Evolutionary conservation across 2,329 filamentous ascomycete genomes (phyloP).

Genomic region (Xylariaceae sp.): DNA sequence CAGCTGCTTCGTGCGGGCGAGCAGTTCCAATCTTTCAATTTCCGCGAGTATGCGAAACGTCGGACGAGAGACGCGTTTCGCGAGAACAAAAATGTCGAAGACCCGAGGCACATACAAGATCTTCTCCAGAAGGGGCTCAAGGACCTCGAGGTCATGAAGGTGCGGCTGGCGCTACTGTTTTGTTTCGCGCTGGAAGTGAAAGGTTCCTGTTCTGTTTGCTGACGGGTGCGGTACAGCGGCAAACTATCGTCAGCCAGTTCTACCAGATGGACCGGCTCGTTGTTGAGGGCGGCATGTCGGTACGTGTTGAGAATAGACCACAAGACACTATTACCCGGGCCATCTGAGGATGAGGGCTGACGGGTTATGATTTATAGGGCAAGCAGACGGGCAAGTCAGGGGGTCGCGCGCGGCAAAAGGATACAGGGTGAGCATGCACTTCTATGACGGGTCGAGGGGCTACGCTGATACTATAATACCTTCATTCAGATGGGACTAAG

Average conservation of each 20-base stretch:
- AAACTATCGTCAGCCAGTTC: constrained; percentile 92
- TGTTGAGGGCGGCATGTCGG: constrained; percentile 79
- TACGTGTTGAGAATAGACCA: constrained; percentile 40
- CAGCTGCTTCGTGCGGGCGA: constrained; percentile 80
- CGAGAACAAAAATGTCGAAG: constrained; percentile 69
- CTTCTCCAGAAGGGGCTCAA: constrained; percentile 83
- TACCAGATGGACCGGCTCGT: constrained; percentile 89
- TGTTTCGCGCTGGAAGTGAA: not conserved
- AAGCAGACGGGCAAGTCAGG: constrained; percentile 66
- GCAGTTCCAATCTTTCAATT: constrained; percentile 94
- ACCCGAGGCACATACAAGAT: constrained; percentile 76
- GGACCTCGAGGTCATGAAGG: constrained; percentile 87
- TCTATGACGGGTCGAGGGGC: not conserved
- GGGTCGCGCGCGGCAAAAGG: constrained; percentile 70
- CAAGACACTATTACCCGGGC: not conserved
- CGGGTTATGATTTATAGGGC: constrained; percentile 43
- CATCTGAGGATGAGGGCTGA: constrained; percentile 5
- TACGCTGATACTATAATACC: not conserved
- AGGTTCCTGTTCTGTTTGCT: constrained; percentile 2
- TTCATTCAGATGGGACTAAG: constrained; percentile 16
- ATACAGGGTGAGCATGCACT: constrained; percentile 59
- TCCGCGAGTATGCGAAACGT: constrained; percentile 91
- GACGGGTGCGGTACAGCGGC: constrained; percentile 57
- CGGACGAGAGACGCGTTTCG: constrained; percentile 87
- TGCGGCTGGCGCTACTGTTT: constrained; percentile 37